Evolutionary conservation across 2,329 filamentous ascomycete species (phyloP).

Genomic region (Penicillium palitans): DNA sequence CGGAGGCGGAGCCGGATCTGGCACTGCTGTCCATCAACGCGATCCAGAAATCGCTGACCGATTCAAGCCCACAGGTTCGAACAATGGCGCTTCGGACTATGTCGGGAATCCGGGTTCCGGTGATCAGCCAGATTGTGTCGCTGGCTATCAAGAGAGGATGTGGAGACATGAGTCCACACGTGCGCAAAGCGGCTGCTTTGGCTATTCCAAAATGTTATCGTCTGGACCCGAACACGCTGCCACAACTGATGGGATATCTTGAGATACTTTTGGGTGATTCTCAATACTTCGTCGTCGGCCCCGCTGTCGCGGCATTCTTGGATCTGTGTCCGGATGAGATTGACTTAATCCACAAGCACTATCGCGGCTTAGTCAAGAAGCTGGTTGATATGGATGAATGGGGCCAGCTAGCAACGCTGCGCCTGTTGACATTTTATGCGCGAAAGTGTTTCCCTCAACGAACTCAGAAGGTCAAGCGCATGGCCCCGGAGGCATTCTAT

Average conservation of each 20-base stretch:
- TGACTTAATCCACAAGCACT: slow-evolving; percentile 88
- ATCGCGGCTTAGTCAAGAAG: slow-evolving; percentile 80
- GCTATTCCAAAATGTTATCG: slow-evolving; percentile 95
- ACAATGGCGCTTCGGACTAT: slow-evolving; percentile 93
- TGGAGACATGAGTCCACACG: slow-evolving; percentile 90
- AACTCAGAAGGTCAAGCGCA: slow-evolving; percentile 59
- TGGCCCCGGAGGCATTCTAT: slow-evolving; percentile 73
- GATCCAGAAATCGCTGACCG: slow-evolving; percentile 95
- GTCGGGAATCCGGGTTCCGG: slow-evolving; percentile 94
- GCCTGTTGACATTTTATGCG: slow-evolving; percentile 79
- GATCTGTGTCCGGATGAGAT: slow-evolving; percentile 85
- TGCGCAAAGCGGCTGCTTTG: slow-evolving; percentile 87
- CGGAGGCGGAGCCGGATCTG: slow-evolving; percentile 92
- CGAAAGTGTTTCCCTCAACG: slow-evolving; percentile 81
- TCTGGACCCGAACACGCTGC: slow-evolving; percentile 80
- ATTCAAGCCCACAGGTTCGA: slow-evolving; percentile 84
- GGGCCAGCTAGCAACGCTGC: slow-evolving; percentile 83
- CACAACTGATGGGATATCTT: slow-evolving; percentile 81
- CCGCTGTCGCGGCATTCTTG: slow-evolving; percentile 84
- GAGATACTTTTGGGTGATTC: slow-evolving; percentile 78
- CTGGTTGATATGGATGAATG: slow-evolving; percentile 99
- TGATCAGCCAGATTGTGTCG: slow-evolving; percentile 96
- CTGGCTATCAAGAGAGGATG: slow-evolving; percentile 92
- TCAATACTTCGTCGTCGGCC: slow-evolving; percentile 95
- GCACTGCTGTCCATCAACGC: slow-evolving; percentile 97